phyloP scores from a whole-genome alignment of 306 rosid genomes.

The Gillenia trifoliata region DNA sequence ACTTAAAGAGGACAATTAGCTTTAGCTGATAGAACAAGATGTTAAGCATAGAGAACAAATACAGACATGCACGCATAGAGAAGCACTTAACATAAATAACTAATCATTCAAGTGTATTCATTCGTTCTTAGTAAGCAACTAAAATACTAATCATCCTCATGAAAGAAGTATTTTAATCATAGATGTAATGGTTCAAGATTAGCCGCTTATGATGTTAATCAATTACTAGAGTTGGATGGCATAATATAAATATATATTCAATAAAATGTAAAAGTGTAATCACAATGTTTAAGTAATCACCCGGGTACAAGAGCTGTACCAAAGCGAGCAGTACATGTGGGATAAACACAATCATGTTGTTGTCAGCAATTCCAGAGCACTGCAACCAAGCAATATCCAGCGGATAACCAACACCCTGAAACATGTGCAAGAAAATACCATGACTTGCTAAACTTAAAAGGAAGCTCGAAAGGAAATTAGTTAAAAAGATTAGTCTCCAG shows the following conservation, averaged over 20 bases:
- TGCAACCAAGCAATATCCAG: conserved; percentile 91
- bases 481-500: conserved; percentile 2
- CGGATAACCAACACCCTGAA: conserved; percentile 98
- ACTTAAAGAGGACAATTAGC: neutral
- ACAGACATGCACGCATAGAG: neutral
- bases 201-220: neutral
- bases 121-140: neutral
- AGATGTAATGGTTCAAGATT: conserved; percentile 8
- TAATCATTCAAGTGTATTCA: neutral
- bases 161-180: neutral
- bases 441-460: conserved; percentile 4
- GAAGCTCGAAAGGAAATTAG: neutral
- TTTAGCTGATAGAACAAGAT: neutral
- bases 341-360: conserved; percentile 98
- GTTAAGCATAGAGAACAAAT: neutral
- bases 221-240: neutral
- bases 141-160: neutral
- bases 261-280: neutral
- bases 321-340: conserved; percentile 96
- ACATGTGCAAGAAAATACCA: conserved; percentile 22
- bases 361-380: conserved; percentile 98
- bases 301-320: conserved; percentile 96
- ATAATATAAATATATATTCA: neutral
- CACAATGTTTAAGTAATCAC: conserved; percentile 29
- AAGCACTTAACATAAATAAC: neutral